A percentile compares a stretch with the other conserved stretches of the same genome.
phyloP scores from a whole-genome alignment of 2,329 filamentous ascomycete genomes.

The Microdochium paspali region DNA sequence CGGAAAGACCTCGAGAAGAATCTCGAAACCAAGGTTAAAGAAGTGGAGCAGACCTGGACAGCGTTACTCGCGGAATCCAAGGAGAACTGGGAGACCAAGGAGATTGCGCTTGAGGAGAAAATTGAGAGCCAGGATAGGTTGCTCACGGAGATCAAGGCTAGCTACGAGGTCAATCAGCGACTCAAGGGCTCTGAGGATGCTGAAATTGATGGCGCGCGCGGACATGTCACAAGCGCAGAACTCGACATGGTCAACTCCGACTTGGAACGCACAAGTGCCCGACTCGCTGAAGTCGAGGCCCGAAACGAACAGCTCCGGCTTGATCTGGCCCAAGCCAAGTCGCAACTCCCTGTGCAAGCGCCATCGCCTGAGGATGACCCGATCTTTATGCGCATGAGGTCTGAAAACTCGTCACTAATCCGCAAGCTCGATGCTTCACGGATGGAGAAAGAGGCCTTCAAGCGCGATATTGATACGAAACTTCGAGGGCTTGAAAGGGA shows the following conservation, averaged over 20 bases:
- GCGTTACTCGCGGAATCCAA: conserved; percentile 88
- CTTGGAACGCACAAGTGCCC: conserved; percentile 76
- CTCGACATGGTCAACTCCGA: conserved; percentile 90
- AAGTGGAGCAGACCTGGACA: conserved; percentile 82
- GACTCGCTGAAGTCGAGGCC: conserved; percentile 84
- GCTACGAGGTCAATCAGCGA: conserved; percentile 90
- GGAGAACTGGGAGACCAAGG: conserved; percentile 93
- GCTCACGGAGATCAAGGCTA: conserved; percentile 90
- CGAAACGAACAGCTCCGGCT: conserved; percentile 88
- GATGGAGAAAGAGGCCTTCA: conserved; percentile 75
- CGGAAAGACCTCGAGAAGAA: conserved; percentile 68
- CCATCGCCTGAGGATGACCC: conserved; percentile 79
- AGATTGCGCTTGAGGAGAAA: conserved; percentile 85
- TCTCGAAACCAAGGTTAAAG: conserved; percentile 73
- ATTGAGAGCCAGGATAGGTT: conserved; percentile 88
- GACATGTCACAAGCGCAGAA: conserved; percentile 74
- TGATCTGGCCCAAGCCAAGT: conserved; percentile 83
- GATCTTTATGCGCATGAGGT: conserved; percentile 74
- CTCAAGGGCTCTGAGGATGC: conserved; percentile 63
- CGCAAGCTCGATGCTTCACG: conserved; percentile 77
- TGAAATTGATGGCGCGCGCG: conserved; percentile 45
- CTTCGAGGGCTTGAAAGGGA: conserved; percentile 75
- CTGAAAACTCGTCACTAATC: conserved; percentile 86
- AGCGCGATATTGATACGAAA: conserved; percentile 65
- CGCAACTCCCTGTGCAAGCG: conserved; percentile 53